Base-by-base conservation (phyloP, 2,329 filamentous ascomycete genomes). In the Aspergillus calidoustus region DNA sequence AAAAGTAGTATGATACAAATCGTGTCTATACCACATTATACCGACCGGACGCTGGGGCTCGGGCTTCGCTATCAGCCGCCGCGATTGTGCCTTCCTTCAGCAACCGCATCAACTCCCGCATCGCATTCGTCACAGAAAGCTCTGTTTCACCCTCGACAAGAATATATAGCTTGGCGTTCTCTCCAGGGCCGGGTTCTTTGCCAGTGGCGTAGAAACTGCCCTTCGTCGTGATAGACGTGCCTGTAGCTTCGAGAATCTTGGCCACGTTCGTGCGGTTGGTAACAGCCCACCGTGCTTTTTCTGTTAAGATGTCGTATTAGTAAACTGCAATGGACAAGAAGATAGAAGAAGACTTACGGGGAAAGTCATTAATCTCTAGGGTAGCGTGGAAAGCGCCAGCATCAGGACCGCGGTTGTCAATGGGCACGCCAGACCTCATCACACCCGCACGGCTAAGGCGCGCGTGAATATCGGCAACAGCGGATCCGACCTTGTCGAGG, bases 301-400 rank as follows among this genome's bases (percentile, higher is more conserved):
- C 82, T 83, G 71, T 76, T 73, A 60, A 38, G 4, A 54, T 17
- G 23, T 28, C 13, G 23, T 43, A 28, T 61, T 49, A 61, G 49
- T 38, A 53, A 58, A 50, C 41, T 43, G 28, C 25, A 53, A 65
- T 55, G 47, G 13, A 46, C 13, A 54, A 34, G 34, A 59, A 25
- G 11, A 44, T 2, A 8, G 34, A 19, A 15, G 15, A 30, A 55
- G 67, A 80, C 81, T 79, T 81, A 83, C 81, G 95, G 38, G 95
- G 95, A 79, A 98, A 98, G 79, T 99, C 95, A 78, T 99, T 99
- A 86, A 99, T 99, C 78, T 98, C 95, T 64, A 99, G 84, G 4
- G 94, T 98, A 17, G 95, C 93, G 76, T 99, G 95, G 84, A 93
- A 99, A 0, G 93, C 93, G 55, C 95, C 95, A 3, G 95, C 95